Conservation (phyloP, 768 basidiomycete species). For the Macrolepiota dolichaula region DNA sequence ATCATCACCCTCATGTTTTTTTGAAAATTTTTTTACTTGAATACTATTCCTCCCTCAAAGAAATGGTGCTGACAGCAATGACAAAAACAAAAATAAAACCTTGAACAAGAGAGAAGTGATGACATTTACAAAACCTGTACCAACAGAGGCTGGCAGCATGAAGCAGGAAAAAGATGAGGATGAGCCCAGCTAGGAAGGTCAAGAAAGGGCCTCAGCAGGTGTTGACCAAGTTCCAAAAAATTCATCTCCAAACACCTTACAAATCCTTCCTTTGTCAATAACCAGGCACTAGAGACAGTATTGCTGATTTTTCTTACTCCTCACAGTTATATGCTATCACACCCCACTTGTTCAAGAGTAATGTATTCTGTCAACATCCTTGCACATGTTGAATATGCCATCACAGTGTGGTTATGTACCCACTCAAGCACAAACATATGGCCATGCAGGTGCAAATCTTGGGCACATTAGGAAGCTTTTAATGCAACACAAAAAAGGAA, state of each 20-base stretch:
- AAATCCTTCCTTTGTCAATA: not conserved
- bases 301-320: constrained; percentile 71
- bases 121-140: too few species aligned
- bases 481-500: constrained; percentile 38
- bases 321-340: constrained; percentile 89
- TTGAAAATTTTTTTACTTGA: too few species aligned
- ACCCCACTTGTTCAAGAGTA: constrained; percentile 88
- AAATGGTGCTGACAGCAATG: too few species aligned
- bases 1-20: too few species aligned
- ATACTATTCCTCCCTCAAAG: too few species aligned
- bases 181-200: too few species aligned
- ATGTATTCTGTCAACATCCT: constrained; percentile 90
- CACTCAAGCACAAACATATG: constrained; percentile 97
- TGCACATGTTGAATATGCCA: constrained; percentile 95
- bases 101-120: too few species aligned
- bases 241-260: constrained; percentile 59
- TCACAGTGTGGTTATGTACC: constrained; percentile 98
- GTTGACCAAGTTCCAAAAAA: constrained; percentile 84
- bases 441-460: constrained; percentile 92
- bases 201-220: too few species aligned
- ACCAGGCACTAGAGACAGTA: constrained; percentile 24
- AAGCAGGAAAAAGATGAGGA: too few species aligned
- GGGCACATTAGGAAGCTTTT: constrained; percentile 98
- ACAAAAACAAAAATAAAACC: too few species aligned
- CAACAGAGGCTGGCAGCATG: too few species aligned